Evolutionary conservation across 176 grass and related monocot genomes (phyloP), one percentile per base, ranked within the genome.

Genomic region (Musa itinerans): DNA sequence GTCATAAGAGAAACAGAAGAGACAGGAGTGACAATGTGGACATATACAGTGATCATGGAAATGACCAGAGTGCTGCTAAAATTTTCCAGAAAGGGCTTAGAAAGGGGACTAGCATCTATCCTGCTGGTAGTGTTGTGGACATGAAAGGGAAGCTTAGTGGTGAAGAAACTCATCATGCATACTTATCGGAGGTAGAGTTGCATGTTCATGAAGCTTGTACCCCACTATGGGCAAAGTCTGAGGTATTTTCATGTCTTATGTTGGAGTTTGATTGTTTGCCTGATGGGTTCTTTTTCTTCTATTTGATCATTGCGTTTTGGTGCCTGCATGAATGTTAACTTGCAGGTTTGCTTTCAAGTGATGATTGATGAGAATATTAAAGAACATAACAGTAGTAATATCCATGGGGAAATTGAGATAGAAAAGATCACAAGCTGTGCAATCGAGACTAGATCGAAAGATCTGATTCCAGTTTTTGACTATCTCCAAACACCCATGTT

Each of bases 401-500:
- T 57, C 65, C 78, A 68, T 59, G 93, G 83, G 65, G 93, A 96
- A 84, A 72, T 82, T 17, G 87, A 92, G 81, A 88, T 97, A 81
- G 93, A 97, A 83, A 87, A 81, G 11, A 10, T 92, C 52, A 55
- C 77, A 58, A 92, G 76, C 68, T 70, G 51, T 63, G 81, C 83
- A 24, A 83, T 97, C 55, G 90, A 92, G 80, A 78, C 87, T 61
- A 89, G 87, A 50, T 92, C 90, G 77, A 97, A 86, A 77, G 85
- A 87, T 88, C 87, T 97, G 74, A 85, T 92, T 74, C 93, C 93
- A 20, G 85, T 97, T 78, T 90, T 92, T 79, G 90, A 92, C 55
- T 83, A 89, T 68, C 74, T 89, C 72, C 89, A 90, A 69, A 83
- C 84, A 73, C 77, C 88, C 54, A 87, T 83, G 76, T 86, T 92